Evolutionary conservation across 192 early-diverging fungal genomes (phyloP), one percentile per base, ranked within the genome.

Genomic region (Geranomyces michiganensis): DNA sequence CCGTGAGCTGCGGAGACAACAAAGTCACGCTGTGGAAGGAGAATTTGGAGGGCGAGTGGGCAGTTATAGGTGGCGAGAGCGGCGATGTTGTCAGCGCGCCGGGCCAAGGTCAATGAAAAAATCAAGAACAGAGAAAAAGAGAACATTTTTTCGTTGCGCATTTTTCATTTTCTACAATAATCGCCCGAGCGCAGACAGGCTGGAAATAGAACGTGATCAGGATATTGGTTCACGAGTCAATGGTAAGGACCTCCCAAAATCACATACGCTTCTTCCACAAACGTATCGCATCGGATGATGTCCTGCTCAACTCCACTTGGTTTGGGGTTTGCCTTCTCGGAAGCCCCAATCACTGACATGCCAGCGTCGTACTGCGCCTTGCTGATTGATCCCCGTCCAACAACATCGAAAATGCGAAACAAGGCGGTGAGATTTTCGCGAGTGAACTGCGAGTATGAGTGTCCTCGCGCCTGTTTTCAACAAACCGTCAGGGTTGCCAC

Each of bases 21-120:
- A 95, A 92, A 82, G 85, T 99, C 21, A 94, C 92, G 3, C 81
- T 99, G 63, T 99, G 95, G 95, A 97, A 97, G 78, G 94, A 98
- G 84, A 92, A 91, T 75, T 72, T 94, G 48, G 89, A 90, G 70
- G 94, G 96, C 73, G 92, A 93, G 46, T 99, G 92, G 91, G 91
- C 91, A 72, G 84, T 89, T 58, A 86, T 96, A 53, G 91, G 90
- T 62, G 92, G 65, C 12, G 62, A 64, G 44, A 45, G 44, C 9
- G 62, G 62, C n/a, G 62, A 60, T 26, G 26, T 32, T 32, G 58
- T 32, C 4, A 6, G 22, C 22, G 58, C 31, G 15, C 27, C 58
- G 4, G 58, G 58, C 22, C 58, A 60, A 60, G 36, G 36, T 41
- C 10, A 41, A 41, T 41, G 36, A 3, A 10, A 41, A 41, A 41